A percentile compares a stretch with the other conserved stretches of the same genome.
These are phyloP conservation scores for Calcarisporium arbuscula DNA, from an alignment of 2,329 filamentous ascomycete genomes.

Conservation along the genomic window DNA sequence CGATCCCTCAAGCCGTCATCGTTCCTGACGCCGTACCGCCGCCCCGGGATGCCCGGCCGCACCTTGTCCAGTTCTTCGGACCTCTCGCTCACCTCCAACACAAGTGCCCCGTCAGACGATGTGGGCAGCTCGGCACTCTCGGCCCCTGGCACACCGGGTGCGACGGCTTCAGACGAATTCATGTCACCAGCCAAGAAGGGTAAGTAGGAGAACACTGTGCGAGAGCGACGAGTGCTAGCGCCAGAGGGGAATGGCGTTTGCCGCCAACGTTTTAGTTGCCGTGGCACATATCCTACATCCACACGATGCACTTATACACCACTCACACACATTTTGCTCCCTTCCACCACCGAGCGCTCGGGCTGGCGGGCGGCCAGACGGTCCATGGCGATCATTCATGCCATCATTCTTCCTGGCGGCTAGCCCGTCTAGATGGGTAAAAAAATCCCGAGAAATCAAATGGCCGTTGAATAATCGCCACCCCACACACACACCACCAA, in stretches of 20 bases:
- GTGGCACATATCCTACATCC: no score
- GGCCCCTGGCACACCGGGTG: constrained; percentile 21
- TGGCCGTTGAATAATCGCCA: constrained; percentile 1
- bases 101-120: constrained; percentile 22
- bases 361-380: no score
- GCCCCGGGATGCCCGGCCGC: constrained; percentile 37
- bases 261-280: no score
- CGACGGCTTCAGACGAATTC: constrained; percentile 8
- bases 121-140: constrained; percentile 21
- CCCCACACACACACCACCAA: background rate
- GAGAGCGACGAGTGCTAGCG: no score
- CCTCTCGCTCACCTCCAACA: constrained; percentile 26
- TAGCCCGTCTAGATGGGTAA: constrained; percentile 4
- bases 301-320: no score
- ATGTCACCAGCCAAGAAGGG: constrained; percentile 7
- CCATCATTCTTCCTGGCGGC: constrained; percentile 6
- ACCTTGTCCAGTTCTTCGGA: constrained; percentile 43
- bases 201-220: no score
- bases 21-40: constrained; percentile 35
- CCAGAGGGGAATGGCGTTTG: no score
- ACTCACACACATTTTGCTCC: no score
- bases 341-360: no score
- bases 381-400: no score
- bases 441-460: constrained; percentile 1
- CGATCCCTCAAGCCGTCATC: constrained; percentile 43